Evolutionary conservation across 2,329 filamentous ascomycete species (phyloP), one percentile per base, ranked within the genome.

Genomic region (Emmonsia crescens): DNA sequence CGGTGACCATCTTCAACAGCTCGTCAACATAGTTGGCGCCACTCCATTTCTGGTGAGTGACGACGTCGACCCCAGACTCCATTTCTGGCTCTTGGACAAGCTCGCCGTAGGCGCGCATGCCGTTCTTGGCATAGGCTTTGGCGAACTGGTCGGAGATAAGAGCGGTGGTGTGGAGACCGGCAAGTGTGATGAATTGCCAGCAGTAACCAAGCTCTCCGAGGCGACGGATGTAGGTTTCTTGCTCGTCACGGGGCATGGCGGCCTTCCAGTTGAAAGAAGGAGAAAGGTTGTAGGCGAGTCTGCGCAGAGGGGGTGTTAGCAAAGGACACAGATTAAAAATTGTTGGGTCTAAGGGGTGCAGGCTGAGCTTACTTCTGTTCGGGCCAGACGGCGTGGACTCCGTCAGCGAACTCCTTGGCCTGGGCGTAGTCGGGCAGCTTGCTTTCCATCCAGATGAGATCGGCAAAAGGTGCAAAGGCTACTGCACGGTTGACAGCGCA

Each of bases 241-340:
- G 94, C 75, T 97, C 93, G 60, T 83, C 82, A 67, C 89, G 85
- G 52, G 90, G 83, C 92, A 96, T 96, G 70, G 93, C 94, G 62
- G 91, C 83, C 82, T 97, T 97, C 94, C 94, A 99, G 85, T 99
- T 99, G 88, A 99, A 99, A 3, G 91, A 96, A 36, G 94, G 94
- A 0, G 91, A 96, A 66, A 99, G 87, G 82, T 99, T 99, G 82
- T 99, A 99, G 5, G 94, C 89, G 63, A 99, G 88, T 75, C 89
- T 94, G 67, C 12, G 12, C 31, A 31, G 40, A 60, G n/a, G 46
- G 42, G 12, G 57, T 48, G 59, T 51, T 60, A 69, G 66, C 68
- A 67, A 66, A 38, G 40, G 42, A 38, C 14, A 44, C 57, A 40
- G 31, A 31, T 33, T 27, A 46, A 38, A 29, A 12, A 49, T 36